phyloP scores from a whole-genome alignment of 441 rosid genomes.

The Dalechampia spathulata region DNA sequence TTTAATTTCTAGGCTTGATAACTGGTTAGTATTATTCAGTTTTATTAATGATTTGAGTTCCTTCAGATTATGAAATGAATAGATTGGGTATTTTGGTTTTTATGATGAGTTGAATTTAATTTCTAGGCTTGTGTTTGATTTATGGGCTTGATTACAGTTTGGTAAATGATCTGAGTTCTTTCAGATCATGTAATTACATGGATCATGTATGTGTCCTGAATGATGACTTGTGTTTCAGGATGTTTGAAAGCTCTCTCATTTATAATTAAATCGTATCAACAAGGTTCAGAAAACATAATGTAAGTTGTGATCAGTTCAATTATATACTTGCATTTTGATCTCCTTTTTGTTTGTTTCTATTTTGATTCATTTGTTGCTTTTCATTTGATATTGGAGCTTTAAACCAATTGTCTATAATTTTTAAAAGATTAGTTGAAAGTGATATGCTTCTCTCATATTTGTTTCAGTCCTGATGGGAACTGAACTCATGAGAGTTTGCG shows the following conservation, averaged over 20 bases:
- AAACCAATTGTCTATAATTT: not conserved
- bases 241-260: not conserved
- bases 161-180: too few species aligned
- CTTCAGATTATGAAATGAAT: not conserved
- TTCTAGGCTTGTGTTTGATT: too few species aligned
- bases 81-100: not conserved
- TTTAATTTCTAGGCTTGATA: not conserved
- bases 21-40: constrained; percentile 3
- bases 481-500: constrained; percentile 72
- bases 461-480: constrained; percentile 70
- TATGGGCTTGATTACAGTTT: too few species aligned
- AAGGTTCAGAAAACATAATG: constrained; percentile 6
- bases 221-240: not conserved
- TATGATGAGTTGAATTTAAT: too few species aligned
- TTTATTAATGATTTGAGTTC: constrained; percentile 1
- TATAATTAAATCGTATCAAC: not conserved
- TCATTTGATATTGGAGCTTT: not conserved
- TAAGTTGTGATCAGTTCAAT: constrained; percentile 1
- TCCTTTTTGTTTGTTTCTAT: not conserved
- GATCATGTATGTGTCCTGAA: too few species aligned
- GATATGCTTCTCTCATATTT: constrained; percentile 9
- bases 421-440: not conserved
- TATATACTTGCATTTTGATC: too few species aligned
- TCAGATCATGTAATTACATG: too few species aligned
- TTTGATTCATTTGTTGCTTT: too few species aligned